phyloP scores from a whole-genome alignment of 805 yeast genomes.

The Candida arabinofermentans region DNA sequence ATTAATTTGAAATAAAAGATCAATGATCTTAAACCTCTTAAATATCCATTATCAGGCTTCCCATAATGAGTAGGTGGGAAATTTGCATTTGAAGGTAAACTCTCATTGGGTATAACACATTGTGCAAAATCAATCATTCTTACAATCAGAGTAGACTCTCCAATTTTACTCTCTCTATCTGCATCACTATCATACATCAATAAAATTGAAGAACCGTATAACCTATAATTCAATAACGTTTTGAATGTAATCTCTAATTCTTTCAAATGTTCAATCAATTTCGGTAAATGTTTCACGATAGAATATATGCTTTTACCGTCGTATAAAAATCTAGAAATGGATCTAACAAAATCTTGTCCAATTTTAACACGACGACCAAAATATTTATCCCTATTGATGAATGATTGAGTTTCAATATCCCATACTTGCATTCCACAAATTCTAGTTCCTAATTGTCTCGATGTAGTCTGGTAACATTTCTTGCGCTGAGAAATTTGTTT shows the following conservation, averaged over 20 bases:
- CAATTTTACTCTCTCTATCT: slow-evolving; percentile 7
- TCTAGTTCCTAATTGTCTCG: slow-evolving; percentile 79
- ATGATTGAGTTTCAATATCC: slow-evolving; percentile 43
- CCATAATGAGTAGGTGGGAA: slow-evolving; percentile 71
- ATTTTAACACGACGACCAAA: slow-evolving; percentile 75
- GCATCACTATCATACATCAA: slow-evolving; percentile 80
- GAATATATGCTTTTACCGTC: slow-evolving; percentile 63
- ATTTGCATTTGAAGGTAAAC: slow-evolving; percentile 38
- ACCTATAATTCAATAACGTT: slow-evolving; percentile 67
- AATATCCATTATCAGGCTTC: slow-evolving; percentile 74
- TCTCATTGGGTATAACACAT: slow-evolving; percentile 67
- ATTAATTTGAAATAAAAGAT: slow-evolving; percentile 60
- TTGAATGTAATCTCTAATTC: slow-evolving; percentile 54
- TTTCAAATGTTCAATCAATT: slow-evolving; percentile 53
- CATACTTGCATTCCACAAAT: slow-evolving; percentile 94
- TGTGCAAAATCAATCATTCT: slow-evolving; percentile 95
- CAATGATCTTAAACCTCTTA: slow-evolving; percentile 76
- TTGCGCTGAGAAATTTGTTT: slow-evolving; percentile 76
- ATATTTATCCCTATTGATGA: slow-evolving; percentile 80
- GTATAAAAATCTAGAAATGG: slow-evolving; percentile 72
- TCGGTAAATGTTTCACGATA: slow-evolving; percentile 63
- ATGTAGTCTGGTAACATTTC: slow-evolving; percentile 81
- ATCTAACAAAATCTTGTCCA: slow-evolving; percentile 74
- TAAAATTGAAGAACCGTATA: slow-evolving; percentile 87
- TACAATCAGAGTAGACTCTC: slow-evolving; percentile 35